These are phyloP conservation scores for Aspergillus fischeri DNA, from an alignment of 2,329 filamentous ascomycete genomes.

Conservation along the genomic window DNA sequence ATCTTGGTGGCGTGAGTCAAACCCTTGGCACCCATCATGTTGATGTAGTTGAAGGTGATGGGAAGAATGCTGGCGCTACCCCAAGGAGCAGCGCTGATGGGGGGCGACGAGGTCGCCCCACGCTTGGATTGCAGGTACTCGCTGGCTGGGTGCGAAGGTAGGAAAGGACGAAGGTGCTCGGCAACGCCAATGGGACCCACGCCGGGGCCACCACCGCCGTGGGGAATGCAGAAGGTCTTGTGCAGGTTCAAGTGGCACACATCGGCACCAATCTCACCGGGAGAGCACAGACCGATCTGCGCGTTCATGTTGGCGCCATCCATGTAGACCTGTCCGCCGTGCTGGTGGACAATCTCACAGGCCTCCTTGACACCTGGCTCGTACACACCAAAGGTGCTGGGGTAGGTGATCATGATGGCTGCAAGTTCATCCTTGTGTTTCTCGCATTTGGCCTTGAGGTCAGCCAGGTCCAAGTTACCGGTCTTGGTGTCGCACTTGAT, in stretches of 20 bases:
- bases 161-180: slow-evolving; percentile 68
- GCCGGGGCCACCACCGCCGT: slow-evolving; percentile 89
- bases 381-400: slow-evolving; percentile 91
- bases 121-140: slow-evolving; percentile 42
- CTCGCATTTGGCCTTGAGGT: slow-evolving; percentile 83
- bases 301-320: slow-evolving; percentile 99
- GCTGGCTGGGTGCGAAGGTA: slow-evolving; percentile 67
- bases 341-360: slow-evolving; percentile 76
- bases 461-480: slow-evolving; percentile 82
- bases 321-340: slow-evolving; percentile 97
- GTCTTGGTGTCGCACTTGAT: slow-evolving; percentile 85
- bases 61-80: slow-evolving; percentile 89
- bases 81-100: slow-evolving; percentile 74
- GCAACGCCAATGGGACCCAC: slow-evolving; percentile 93
- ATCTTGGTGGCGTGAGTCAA: slow-evolving; percentile 87
- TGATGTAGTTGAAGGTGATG: slow-evolving; percentile 93
- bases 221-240: slow-evolving; percentile 98
- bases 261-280: slow-evolving; percentile 91
- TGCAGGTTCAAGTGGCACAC: slow-evolving; percentile 96
- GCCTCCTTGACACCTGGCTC: slow-evolving; percentile 84
- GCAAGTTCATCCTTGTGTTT: slow-evolving; percentile 81
- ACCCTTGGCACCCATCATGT: slow-evolving; percentile 81
- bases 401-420: slow-evolving; percentile 96
- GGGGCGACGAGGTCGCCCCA: slow-evolving; percentile 53
- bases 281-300: slow-evolving; percentile 91